phyloP scores from a whole-genome alignment of 2,329 filamentous ascomycete genomes.

The Cladobotryum protrusum region DNA sequence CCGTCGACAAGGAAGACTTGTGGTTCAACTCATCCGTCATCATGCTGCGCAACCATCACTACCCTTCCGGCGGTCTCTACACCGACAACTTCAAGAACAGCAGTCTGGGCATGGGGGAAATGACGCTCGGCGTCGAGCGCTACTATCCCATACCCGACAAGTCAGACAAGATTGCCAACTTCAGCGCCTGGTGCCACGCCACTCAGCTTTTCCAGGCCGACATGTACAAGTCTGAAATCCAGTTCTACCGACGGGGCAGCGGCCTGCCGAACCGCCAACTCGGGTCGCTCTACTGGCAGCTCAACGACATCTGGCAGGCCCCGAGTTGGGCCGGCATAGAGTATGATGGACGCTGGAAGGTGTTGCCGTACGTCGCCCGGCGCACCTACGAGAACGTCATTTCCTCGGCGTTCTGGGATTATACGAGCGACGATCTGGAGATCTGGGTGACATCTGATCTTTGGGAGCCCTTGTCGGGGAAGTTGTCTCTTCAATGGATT shows the following conservation, averaged over 20 bases:
- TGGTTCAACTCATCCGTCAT: constrained; percentile 52
- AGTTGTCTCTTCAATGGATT: constrained; percentile 11
- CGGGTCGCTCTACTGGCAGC: constrained; percentile 57
- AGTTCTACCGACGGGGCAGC: constrained; percentile 55
- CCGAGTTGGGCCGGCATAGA: constrained; percentile 60
- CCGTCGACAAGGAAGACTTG: constrained; percentile 43
- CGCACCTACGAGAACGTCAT: constrained; percentile 55
- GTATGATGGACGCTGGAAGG: constrained; percentile 57
- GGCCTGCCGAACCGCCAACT: constrained; percentile 52
- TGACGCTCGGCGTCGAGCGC: constrained; percentile 48
- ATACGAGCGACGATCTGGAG: neutral
- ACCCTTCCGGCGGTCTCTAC: constrained; percentile 20
- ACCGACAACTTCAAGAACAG: constrained; percentile 14
- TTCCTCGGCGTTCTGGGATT: constrained; percentile 32
- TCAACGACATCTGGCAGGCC: constrained; percentile 60
- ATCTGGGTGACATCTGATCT: constrained; percentile 14
- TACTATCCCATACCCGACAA: constrained; percentile 55
- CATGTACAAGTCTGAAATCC: constrained; percentile 53
- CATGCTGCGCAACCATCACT: constrained; percentile 53
- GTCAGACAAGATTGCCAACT: constrained; percentile 47
- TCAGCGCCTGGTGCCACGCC: constrained; percentile 54
- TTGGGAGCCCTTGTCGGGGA: constrained; percentile 11
- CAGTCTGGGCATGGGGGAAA: constrained; percentile 43
- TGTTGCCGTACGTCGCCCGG: constrained; percentile 51
- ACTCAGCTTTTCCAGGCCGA: constrained; percentile 61